Base-by-base conservation (phyloP, 2,329 filamentous ascomycete genomes). In the Fusarium sp. region DNA sequence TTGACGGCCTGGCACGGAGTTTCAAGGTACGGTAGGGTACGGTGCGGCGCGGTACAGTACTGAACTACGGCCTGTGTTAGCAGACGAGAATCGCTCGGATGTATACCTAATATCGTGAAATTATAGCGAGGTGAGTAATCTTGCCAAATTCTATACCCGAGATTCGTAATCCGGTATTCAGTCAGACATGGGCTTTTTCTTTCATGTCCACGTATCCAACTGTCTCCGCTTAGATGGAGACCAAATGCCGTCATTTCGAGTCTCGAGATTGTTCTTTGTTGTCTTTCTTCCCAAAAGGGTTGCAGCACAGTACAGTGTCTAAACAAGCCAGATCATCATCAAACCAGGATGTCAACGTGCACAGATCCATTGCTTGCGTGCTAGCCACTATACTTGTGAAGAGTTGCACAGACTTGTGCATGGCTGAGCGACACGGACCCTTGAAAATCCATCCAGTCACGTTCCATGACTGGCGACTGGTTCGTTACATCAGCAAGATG, bases 401-500 rank as follows among this genome's bases (percentile, higher is more conserved):
- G 30, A 66, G 25, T 55, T 71, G 59, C 59, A 69, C 55, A 71
- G 46, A 51, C 55, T 60, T 64, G 67, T 60, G 63, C 55, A 70
- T 68, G 57, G 58, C 63, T 50, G 42, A 46, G 61, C 41, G 49
- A 63, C 66, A 63, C 53, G 41, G 56, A 63, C 49, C 54, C 45
- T 68, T 48, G 58, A 40, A 49, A 55, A n/a, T 37, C 37, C 32
- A 54, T 23, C 54, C 67, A 70, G 67, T 70, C 67, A 71, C 8
- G 41, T 50, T 54, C 45, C 41, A 56, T 50, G 25, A 43, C 64
- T 70, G 66, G 51, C 67, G 57, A 68, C 58, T 47, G 48, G 16
- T 53, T 48, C 28, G 32, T 59, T 55, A 58, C 62, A 66, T 28
- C 41, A 37, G 18, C 34, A 23, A 47, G 20, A 53, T 41, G 23